Percentiles rank a stretch among this genome's conserved stretches.
Evolutionary conservation across 2,329 filamentous ascomycete genomes (phyloP).

Genomic region (Ophiostoma quercus): DNA sequence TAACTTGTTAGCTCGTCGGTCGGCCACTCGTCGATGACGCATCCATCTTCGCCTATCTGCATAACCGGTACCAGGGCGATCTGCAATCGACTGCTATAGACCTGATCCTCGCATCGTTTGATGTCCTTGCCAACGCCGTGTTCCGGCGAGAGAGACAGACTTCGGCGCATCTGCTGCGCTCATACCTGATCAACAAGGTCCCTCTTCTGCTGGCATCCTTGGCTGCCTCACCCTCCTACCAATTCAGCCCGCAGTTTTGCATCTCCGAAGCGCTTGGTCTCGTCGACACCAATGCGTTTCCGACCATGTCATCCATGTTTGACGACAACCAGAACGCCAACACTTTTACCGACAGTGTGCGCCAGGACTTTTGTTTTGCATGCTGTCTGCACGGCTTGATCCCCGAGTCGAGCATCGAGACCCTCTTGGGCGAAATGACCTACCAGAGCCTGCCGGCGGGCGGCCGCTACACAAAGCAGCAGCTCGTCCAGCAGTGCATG

Average conservation of each 20-base stretch:
- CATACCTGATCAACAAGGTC: constrained; percentile 72
- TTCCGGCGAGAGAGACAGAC: constrained; percentile 56
- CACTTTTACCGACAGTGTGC: constrained; percentile 53
- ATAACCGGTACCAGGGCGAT: constrained; percentile 75
- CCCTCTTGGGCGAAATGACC: constrained; percentile 75
- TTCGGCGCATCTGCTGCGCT: constrained; percentile 69
- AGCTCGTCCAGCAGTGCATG: constrained; percentile 71
- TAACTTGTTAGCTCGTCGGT: constrained; percentile 59
- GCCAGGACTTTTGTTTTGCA: constrained; percentile 77
- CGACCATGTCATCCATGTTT: constrained; percentile 55
- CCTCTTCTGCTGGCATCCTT: constrained; percentile 51
- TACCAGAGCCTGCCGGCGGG: constrained; percentile 71
- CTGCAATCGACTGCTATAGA: constrained; percentile 73
- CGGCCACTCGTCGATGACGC: constrained; percentile 79
- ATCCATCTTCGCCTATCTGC: constrained; percentile 70
- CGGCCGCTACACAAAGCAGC: constrained; percentile 71
- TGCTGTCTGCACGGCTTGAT: constrained; percentile 87
- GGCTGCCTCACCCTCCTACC: constrained; percentile 57
- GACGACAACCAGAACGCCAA: constrained; percentile 54
- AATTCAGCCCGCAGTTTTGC: constrained; percentile 69
- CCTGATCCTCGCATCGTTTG: constrained; percentile 81
- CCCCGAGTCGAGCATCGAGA: constrained; percentile 68
- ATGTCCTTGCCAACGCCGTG: constrained; percentile 80
- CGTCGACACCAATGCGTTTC: constrained; percentile 73
- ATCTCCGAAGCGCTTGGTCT: constrained; percentile 67